Conservation (phyloP, 176 grass and related monocot species). For the Musa beccarii region DNA sequence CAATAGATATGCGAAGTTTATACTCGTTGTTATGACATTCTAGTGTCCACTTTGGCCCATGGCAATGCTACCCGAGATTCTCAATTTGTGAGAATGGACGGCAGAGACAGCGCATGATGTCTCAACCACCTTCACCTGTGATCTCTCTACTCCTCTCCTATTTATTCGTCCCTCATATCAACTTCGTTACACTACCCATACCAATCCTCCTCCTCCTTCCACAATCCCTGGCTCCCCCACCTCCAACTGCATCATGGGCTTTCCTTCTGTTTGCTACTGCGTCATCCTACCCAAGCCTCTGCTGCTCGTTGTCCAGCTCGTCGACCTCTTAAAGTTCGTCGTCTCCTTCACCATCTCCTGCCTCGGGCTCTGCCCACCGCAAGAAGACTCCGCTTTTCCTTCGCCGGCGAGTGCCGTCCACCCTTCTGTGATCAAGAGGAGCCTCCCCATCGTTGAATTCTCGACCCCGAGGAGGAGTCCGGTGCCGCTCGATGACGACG, state of each 20-base stretch:
- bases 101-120: too few relatives aligned
- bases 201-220: not conserved
- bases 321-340: conserved; percentile 40
- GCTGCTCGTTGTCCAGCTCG: conserved; percentile 50
- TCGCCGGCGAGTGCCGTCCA: not conserved
- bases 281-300: conserved; percentile 77
- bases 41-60: too few relatives aligned
- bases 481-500: not conserved
- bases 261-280: conserved; percentile 61
- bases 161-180: too few relatives aligned
- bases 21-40: too few relatives aligned
- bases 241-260: conserved; percentile 39
- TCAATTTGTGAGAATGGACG: too few relatives aligned
- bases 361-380: conserved; percentile 32
- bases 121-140: too few relatives aligned
- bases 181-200: not conserved
- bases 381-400: not conserved
- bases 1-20: too few relatives aligned
- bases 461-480: not conserved
- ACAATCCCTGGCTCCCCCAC: not conserved
- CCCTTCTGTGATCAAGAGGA: not conserved
- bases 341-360: conserved; percentile 37
- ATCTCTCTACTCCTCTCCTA: too few relatives aligned
- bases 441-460: not conserved
- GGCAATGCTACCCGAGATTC: too few relatives aligned